Evolutionary conservation across 345 rosid genomes (phyloP).

Genomic region (Barbarea vulgaris): DNA sequence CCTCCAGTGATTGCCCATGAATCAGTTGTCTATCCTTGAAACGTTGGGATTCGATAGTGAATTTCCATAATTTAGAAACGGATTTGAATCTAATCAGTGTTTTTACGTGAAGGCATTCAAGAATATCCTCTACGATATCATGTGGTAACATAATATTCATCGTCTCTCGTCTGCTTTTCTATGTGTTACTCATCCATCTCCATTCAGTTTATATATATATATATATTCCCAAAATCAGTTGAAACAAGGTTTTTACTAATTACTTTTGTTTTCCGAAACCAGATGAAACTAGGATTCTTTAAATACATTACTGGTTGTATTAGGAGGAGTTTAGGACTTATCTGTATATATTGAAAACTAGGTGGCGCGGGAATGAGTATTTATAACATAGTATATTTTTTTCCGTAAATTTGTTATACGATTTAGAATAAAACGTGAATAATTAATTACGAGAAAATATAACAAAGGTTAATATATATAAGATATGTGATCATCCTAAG

Average conservation of each 20-base stretch:
- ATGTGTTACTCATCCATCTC: background rate
- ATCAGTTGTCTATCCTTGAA: background rate
- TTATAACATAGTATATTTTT: too few relatives aligned
- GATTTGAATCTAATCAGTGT: background rate
- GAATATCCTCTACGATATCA: background rate
- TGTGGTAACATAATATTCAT: background rate
- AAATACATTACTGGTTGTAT: too few relatives aligned
- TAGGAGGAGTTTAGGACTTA: background rate
- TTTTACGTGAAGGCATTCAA: background rate
- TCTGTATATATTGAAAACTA: too few relatives aligned
- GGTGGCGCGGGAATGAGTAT: too few relatives aligned
- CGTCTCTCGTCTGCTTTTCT: background rate
- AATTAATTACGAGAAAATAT: background rate
- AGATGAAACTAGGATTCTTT: background rate
- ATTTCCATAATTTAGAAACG: background rate
- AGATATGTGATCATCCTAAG: background rate
- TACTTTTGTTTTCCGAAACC: background rate
- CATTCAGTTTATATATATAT: background rate
- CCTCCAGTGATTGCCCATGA: background rate
- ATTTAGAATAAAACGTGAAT: background rate
- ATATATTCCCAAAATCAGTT: background rate
- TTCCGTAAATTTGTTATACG: too few relatives aligned
- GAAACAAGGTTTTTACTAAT: background rate
- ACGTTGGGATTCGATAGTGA: background rate
- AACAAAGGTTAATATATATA: background rate